These are phyloP conservation scores for Trichoderma asperellum DNA, from an alignment of 2,329 filamentous ascomycete genomes.

Conservation along the genomic window DNA sequence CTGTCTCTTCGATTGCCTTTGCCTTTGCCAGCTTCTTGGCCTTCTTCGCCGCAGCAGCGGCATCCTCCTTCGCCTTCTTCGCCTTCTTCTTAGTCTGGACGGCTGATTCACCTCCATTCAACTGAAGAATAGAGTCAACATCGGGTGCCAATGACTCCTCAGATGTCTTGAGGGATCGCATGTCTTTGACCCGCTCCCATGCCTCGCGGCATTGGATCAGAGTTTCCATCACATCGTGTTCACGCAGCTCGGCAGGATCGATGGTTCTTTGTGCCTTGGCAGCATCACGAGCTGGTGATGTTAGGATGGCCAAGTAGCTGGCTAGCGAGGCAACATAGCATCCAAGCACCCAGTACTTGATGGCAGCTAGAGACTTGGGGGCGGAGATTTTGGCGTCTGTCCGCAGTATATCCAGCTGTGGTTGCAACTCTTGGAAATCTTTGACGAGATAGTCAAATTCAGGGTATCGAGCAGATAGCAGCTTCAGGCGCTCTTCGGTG, in stretches of 20 bases:
- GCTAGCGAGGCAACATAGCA: constrained; percentile 85
- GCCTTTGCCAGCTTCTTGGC: constrained; percentile 51
- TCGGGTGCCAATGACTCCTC: constrained; percentile 41
- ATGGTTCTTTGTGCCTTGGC: constrained; percentile 61
- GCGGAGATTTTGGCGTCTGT: constrained; percentile 58
- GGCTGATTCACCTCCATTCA: constrained; percentile 30
- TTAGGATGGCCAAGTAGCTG: constrained; percentile 95
- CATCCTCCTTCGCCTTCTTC: constrained; percentile 33
- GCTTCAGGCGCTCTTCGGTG: constrained; percentile 71
- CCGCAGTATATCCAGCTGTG: constrained; percentile 62
- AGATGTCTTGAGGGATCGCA: constrained; percentile 55
- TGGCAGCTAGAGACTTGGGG: constrained; percentile 59
- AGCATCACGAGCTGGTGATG: constrained; percentile 70
- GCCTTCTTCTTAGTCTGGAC: constrained; percentile 41
- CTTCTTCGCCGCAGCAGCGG: constrained; percentile 38
- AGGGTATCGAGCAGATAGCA: constrained; percentile 82
- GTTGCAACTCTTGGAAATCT: constrained; percentile 76
- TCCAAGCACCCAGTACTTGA: constrained; percentile 79
- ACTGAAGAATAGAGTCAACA: constrained; percentile 33
- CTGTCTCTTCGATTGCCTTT: constrained; percentile 68
- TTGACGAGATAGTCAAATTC: constrained; percentile 86
- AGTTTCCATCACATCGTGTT: constrained; percentile 89
- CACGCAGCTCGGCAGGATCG: constrained; percentile 77
- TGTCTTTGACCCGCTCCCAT: constrained; percentile 74
- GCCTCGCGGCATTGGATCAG: constrained; percentile 77